Conservation (phyloP, 345 rosid genomes). For the Sisymbrium altissimum region DNA sequence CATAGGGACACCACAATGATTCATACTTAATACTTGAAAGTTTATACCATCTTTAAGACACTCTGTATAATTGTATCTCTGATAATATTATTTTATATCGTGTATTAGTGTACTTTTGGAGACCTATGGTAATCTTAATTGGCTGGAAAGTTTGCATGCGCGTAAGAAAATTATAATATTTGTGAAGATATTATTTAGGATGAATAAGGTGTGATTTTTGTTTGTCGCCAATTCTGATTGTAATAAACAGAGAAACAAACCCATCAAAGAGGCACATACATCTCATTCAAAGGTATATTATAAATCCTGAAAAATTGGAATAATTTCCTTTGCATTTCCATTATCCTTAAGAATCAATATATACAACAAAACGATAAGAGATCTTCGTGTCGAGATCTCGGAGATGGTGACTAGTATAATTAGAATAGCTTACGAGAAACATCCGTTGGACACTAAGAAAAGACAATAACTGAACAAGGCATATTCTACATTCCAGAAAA, state of each 20-base stretch:
- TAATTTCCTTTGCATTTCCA: no score
- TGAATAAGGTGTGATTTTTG: neutral
- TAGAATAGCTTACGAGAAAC: neutral
- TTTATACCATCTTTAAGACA: no score
- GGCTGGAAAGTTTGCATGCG: constrained; percentile 7
- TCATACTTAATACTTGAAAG: no score
- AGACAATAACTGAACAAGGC: neutral
- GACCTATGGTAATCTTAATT: neutral
- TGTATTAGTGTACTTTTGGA: neutral
- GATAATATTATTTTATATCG: neutral
- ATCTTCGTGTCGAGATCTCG: no score
- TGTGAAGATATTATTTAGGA: neutral
- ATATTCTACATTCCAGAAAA: neutral
- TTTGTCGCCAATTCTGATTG: neutral
- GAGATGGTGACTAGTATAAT: no score
- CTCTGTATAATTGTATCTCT: neutral
- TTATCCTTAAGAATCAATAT: no score
- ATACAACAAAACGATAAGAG: no score
- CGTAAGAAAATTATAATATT: neutral
- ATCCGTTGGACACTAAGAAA: neutral
- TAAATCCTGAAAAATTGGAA: no score
- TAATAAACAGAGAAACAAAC: no score
- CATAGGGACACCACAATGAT: neutral
- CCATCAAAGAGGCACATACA: no score
- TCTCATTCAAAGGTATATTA: no score